Conservation (phyloP, 2,329 filamentous ascomycete species). For the Claviceps sp. region DNA sequence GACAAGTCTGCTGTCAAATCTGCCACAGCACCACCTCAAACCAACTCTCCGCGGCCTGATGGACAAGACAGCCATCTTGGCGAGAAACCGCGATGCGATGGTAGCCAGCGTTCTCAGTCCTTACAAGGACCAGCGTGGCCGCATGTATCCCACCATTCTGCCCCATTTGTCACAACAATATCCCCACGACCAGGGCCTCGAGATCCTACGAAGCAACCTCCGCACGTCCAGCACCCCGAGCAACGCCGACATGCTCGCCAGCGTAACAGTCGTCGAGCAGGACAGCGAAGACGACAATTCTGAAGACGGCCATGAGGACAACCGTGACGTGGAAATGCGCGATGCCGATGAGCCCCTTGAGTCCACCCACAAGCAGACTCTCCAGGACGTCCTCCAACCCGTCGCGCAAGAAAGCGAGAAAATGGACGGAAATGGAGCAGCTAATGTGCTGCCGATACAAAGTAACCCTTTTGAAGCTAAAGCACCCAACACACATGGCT, state of each 20-base stretch:
- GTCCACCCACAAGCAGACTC: neutral
- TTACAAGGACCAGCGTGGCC: constrained; percentile 47
- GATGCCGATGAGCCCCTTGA: neutral
- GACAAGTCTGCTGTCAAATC: constrained; percentile 42
- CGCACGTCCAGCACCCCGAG: constrained; percentile 21
- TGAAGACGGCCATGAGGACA: constrained; percentile 7
- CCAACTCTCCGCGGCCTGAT: constrained; percentile 59
- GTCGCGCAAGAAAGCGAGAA: constrained; percentile 8
- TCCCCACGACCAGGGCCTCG: constrained; percentile 49
- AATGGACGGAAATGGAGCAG: constrained; percentile 11
- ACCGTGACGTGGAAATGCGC: constrained; percentile 9
- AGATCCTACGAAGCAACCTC: constrained; percentile 53
- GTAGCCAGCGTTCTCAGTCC: constrained; percentile 73
- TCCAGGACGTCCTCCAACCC: constrained; percentile 8
- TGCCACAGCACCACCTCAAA: constrained; percentile 56
- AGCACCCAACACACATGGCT: neutral
- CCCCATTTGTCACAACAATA: constrained; percentile 63
- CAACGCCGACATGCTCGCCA: constrained; percentile 15
- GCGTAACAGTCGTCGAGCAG: constrained; percentile 23
- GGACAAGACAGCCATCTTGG: constrained; percentile 69
- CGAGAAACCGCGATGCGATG: constrained; percentile 56
- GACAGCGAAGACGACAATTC: constrained; percentile 21
- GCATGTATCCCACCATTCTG: constrained; percentile 59
- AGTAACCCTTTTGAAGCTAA: constrained; percentile 24
- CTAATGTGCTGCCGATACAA: constrained; percentile 16